Evolutionary conservation across 1,139 yeast genomes (phyloP).

Genomic region (Blastobotrys buckinghamii): DNA sequence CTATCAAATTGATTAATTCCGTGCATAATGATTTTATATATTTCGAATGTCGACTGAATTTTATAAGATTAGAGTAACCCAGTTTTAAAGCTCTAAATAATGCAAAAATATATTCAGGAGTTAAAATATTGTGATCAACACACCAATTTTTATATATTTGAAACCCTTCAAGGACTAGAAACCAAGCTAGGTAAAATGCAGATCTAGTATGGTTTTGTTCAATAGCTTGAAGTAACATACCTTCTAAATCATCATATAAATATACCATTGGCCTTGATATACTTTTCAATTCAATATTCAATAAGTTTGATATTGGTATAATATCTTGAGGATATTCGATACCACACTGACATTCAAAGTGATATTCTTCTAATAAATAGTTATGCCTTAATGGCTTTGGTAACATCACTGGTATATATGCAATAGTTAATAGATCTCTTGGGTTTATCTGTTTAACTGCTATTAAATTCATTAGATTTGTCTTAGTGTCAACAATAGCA

Average conservation of each 20-base stretch:
- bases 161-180: background rate
- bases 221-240: background rate
- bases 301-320: background rate
- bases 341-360: conserved; percentile 5
- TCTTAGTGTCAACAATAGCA: background rate
- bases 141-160: background rate
- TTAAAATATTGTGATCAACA: background rate
- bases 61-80: too few relatives aligned
- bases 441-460: background rate
- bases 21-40: too few relatives aligned
- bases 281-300: too few relatives aligned
- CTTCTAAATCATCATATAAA: background rate
- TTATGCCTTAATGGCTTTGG: background rate
- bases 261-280: background rate
- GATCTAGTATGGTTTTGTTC: background rate
- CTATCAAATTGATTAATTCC: too few relatives aligned
- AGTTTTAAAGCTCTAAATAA: background rate
- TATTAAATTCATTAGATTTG: background rate
- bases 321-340: conserved; percentile 1
- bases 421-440: conserved; percentile 7
- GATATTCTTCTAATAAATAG: conserved; percentile 1
- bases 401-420: background rate
- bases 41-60: too few relatives aligned
- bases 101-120: background rate
- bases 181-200: background rate